Conservation (phyloP, 2,329 filamentous ascomycete genomes). For the Penicillium sp. region DNA sequence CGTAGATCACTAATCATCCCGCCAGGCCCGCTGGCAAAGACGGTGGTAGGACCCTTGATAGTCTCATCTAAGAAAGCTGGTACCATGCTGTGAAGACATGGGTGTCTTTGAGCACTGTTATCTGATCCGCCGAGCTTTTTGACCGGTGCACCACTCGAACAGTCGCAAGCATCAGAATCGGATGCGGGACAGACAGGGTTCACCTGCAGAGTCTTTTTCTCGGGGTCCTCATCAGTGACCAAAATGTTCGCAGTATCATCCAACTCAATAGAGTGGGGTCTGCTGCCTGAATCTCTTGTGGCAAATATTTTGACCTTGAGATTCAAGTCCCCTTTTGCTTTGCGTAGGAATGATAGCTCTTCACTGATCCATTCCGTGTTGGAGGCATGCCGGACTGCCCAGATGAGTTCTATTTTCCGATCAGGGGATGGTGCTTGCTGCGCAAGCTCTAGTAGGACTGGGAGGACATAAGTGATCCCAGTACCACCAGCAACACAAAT, state of each 20-base stretch:
- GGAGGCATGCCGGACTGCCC: conserved; percentile 61
- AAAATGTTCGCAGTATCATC: neutral
- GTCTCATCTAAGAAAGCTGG: conserved; percentile 51
- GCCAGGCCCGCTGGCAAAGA: conserved; percentile 65
- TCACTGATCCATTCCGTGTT: conserved; percentile 63
- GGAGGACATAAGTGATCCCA: conserved; percentile 62
- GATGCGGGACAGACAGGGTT: conserved; percentile 6
- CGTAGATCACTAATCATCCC: conserved; percentile 65
- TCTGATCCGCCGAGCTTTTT: conserved; percentile 20
- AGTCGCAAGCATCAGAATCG: conserved; percentile 14
- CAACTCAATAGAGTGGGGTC: neutral
- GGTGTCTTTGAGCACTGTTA: conserved; percentile 29
- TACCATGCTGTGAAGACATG: conserved; percentile 53
- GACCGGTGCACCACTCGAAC: conserved; percentile 10
- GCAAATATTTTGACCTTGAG: conserved; percentile 63
- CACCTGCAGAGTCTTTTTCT: conserved; percentile 8
- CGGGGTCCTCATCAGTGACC: neutral
- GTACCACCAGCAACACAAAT: conserved; percentile 63
- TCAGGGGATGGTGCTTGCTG: conserved; percentile 36
- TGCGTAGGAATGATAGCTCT: conserved; percentile 59
- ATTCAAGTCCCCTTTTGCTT: conserved; percentile 41
- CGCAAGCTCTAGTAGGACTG: conserved; percentile 48
- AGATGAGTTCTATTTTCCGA: conserved; percentile 64
- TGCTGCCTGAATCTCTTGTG: conserved; percentile 53
- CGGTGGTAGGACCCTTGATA: conserved; percentile 54